Evolutionary conservation across 1,284 basidiomycete species (phyloP).

Genomic region (Sanguinoderma infundibulare): DNA sequence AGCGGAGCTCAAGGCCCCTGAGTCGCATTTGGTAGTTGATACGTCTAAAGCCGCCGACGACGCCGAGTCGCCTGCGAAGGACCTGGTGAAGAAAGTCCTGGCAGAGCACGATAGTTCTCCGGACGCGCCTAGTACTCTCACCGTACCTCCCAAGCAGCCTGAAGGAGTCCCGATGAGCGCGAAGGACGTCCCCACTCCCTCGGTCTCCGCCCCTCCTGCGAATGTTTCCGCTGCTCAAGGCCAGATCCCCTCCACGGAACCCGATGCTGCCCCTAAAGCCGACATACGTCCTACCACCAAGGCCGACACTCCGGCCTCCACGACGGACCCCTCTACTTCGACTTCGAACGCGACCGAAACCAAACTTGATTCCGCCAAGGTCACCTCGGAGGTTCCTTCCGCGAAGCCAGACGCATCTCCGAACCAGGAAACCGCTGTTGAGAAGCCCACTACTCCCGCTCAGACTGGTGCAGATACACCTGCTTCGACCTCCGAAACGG

Average conservation of each 20-base stretch:
- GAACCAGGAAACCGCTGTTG: not conserved
- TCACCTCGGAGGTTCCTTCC: not conserved
- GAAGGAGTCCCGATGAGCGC: not conserved
- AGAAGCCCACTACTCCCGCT: not conserved
- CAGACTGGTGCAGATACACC: not conserved
- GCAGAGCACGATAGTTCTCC: not conserved
- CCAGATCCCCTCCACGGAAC: not conserved
- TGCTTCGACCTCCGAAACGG: not conserved
- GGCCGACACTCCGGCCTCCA: not conserved
- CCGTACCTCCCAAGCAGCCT: conserved; percentile 1
- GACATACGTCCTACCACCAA: not conserved
- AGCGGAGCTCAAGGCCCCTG: not conserved
- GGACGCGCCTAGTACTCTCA: not conserved
- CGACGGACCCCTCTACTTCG: not conserved
- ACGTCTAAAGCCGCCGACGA: not conserved
- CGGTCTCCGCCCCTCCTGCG: not conserved
- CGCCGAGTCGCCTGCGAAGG: not conserved
- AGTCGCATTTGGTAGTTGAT: not conserved
- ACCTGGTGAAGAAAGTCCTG: not conserved
- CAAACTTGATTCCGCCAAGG: not conserved
- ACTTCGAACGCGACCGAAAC: not conserved
- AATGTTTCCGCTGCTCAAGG: not conserved
- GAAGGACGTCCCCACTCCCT: not conserved
- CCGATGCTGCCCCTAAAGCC: not conserved
- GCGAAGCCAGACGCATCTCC: not conserved